Evolutionary conservation across 495 filamentous ascomycete species (phyloP), one percentile per base, ranked within the genome.

Genomic region (Aspergillus ostianus): DNA sequence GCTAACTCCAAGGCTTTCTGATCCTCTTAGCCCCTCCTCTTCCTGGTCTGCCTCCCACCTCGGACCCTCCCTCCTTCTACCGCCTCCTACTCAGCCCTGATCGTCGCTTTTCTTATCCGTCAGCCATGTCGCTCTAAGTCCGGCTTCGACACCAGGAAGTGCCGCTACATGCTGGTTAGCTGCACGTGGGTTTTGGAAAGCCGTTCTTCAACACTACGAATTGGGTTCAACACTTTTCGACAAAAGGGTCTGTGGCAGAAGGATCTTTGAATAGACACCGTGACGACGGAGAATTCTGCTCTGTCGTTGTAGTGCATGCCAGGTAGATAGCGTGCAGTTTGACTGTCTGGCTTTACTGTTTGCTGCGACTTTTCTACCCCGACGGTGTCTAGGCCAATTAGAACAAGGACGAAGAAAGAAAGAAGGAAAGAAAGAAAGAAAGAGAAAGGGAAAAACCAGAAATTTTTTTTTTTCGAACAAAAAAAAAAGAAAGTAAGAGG

Each of bases 121-220:
- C 63, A 58, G 64, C 27, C 67, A 69, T 69, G 67, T 61, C 62
- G 36, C 64, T 66, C 47, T 68, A 61, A 52, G 56, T 58, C 15
- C 13, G 62, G 51, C 54, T 64, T 64, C 63, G 56, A 59, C 47
- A 60, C 58, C 45, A 53, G 55, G 60, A 58, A 59, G 56, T 58
- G 27, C 59, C 56, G 58, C 45, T 62, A 58, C 50, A 60, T 51
- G 60, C 63, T 63, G 63, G 59, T 62, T 27, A 47, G 49, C 59
- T 59, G 59, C 57, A 56, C 51, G 58, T 55, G 36, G 36, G 36
- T 12, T 41, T 47, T 63, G 57, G 51, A 57, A 58, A 56, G 51
- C 57, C 52, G 56, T 58, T 58, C 49, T 57, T 51, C 52, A 59
- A 48, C 54, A 8, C 20, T 57, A 47, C 53, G 50, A 47, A 20